Evolutionary conservation across 768 basidiomycete species (phyloP).

Genomic region (Leccinum subgranulosum): DNA sequence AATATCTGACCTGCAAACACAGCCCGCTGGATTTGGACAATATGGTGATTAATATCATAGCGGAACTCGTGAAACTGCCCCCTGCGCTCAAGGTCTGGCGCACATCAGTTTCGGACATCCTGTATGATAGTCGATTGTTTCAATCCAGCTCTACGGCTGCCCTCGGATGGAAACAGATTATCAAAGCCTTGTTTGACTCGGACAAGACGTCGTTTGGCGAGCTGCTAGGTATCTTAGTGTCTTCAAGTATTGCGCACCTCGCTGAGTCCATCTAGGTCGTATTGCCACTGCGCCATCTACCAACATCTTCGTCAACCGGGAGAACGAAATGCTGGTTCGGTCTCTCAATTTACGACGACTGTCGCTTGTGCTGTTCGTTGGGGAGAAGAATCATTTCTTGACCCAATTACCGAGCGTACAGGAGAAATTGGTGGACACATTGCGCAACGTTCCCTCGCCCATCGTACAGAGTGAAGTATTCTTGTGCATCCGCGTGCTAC

Average conservation of each 20-base stretch:
- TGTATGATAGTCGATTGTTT: slow-evolving; percentile 88
- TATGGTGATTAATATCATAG: slow-evolving; percentile 61
- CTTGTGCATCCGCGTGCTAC: slow-evolving; percentile 84
- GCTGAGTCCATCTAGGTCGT: slow-evolving; percentile 46
- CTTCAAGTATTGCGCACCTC: slow-evolving; percentile 27
- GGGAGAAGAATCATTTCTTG: slow-evolving; percentile 89
- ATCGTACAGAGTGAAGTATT: slow-evolving; percentile 94
- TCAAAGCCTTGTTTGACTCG: slow-evolving; percentile 76
- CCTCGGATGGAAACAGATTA: slow-evolving; percentile 68
- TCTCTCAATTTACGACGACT: slow-evolving; percentile 85
- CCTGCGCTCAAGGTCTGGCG: slow-evolving; percentile 84
- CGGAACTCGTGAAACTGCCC: slow-evolving; percentile 77
- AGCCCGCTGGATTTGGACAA: slow-evolving; percentile 80
- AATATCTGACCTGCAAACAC: slow-evolving; percentile 7
- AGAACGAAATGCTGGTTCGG: slow-evolving; percentile 87
- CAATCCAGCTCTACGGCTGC: slow-evolving; percentile 59
- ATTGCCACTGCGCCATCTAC: slow-evolving; percentile 84
- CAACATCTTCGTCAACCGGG: slow-evolving; percentile 94
- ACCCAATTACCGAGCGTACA: slow-evolving; percentile 91
- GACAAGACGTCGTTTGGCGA: slow-evolving; percentile 88
- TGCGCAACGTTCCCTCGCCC: slow-evolving; percentile 75
- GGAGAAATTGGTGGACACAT: slow-evolving; percentile 92
- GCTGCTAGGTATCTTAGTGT: slow-evolving; percentile 59
- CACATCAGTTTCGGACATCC: slow-evolving; percentile 69
- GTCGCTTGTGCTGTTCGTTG: slow-evolving; percentile 81